Conservation (phyloP, 495 filamentous ascomycete genomes). For the Penicillium crystallinum region DNA sequence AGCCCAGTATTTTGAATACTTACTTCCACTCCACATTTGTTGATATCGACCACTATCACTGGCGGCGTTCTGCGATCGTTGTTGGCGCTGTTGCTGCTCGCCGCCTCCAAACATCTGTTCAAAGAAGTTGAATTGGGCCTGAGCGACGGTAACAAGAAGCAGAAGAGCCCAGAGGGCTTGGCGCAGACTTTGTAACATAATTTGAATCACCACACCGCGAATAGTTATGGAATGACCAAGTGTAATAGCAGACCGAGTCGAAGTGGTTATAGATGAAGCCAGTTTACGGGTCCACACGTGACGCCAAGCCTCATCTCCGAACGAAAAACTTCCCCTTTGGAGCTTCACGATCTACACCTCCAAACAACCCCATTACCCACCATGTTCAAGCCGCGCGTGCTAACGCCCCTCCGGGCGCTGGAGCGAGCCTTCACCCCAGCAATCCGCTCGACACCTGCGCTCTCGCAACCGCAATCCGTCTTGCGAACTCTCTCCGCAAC, state of each 20-base stretch:
- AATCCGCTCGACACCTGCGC: conserved; percentile 19
- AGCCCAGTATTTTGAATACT: background rate
- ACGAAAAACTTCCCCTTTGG: conserved; percentile 35
- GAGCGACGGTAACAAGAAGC: conserved; percentile 42
- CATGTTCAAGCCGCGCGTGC: conserved; percentile 41
- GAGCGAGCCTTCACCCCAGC: conserved; percentile 33
- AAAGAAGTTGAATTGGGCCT: conserved; percentile 82
- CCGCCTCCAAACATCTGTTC: conserved; percentile 73
- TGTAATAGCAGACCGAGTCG: background rate
- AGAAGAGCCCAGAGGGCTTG: conserved; percentile 40
- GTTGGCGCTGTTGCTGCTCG: conserved; percentile 55
- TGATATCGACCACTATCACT: conserved; percentile 77
- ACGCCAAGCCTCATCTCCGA: conserved; percentile 29
- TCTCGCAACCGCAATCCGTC: conserved; percentile 28
- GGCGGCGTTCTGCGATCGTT: conserved; percentile 66
- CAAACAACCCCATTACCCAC: conserved; percentile 16
- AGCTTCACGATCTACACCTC: conserved; percentile 18
- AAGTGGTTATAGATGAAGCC: conserved; percentile 23
- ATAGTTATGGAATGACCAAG: background rate
- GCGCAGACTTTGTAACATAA: conserved; percentile 28
- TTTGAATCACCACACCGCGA: background rate
- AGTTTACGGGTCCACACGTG: conserved; percentile 25
- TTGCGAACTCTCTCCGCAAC: conserved; percentile 36
- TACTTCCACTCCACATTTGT: conserved; percentile 60
- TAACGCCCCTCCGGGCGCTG: conserved; percentile 38